Evolutionary conservation across 441 rosid species (phyloP).

Genomic region (Biscutella laevigata): DNA sequence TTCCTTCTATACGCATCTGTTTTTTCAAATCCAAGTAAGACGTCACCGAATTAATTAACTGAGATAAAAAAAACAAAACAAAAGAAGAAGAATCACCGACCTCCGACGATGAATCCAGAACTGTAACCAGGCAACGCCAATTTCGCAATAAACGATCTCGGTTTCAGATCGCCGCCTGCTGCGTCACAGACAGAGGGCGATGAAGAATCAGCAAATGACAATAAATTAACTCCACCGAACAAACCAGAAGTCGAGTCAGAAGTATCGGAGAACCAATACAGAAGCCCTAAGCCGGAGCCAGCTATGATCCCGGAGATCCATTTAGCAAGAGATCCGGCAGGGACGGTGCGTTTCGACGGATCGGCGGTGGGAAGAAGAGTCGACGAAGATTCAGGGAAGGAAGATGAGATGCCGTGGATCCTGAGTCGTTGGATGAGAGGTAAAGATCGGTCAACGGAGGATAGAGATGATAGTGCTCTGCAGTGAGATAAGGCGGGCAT

Average conservation of each 20-base stretch:
- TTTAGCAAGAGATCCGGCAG: constrained; percentile 23
- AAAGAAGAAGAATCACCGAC: constrained; percentile 19
- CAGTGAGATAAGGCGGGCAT: constrained; percentile 32
- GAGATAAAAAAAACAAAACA: not conserved
- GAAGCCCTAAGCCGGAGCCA: constrained; percentile 48
- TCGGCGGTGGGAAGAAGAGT: constrained; percentile 9
- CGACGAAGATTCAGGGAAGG: constrained; percentile 25
- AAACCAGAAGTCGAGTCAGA: constrained; percentile 26
- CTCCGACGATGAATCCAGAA: constrained; percentile 54
- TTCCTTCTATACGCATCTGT: constrained; percentile 74
- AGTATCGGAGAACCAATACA: constrained; percentile 32
- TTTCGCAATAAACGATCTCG: constrained; percentile 32
- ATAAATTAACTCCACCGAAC: constrained; percentile 17
- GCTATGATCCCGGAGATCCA: constrained; percentile 44
- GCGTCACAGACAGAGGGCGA: constrained; percentile 25
- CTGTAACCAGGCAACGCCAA: constrained; percentile 47
- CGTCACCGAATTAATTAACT: not conserved
- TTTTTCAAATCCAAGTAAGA: not conserved
- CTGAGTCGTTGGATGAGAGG: constrained; percentile 37
- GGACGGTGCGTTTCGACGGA: not conserved
- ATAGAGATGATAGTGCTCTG: constrained; percentile 29
- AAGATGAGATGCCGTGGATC: constrained; percentile 33
- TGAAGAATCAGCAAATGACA: constrained; percentile 42
- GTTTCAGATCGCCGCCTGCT: constrained; percentile 25
- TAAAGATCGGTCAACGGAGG: constrained; percentile 27